These are phyloP conservation scores for Drosera spatulata DNA, from an alignment of 179 eudicot species.

Conservation along the genomic window DNA sequence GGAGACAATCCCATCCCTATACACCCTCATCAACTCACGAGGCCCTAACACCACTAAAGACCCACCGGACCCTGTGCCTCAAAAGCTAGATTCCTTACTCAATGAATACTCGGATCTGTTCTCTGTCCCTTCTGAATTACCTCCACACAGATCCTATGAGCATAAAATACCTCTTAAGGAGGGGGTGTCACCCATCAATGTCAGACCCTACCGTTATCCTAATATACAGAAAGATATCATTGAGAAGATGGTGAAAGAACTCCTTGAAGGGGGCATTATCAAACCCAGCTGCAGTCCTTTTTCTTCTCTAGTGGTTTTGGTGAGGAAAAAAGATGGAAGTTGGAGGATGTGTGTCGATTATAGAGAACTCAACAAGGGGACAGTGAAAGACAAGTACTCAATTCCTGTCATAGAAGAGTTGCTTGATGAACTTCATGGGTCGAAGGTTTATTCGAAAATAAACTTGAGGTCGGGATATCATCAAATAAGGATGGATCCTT, in stretches of 20 bases:
- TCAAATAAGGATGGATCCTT: not conserved
- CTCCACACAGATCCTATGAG: not conserved
- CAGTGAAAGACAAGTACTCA: not conserved
- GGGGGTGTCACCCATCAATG: not conserved
- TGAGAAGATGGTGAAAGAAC: not conserved
- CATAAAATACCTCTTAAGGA: not conserved
- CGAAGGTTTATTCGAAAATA: not conserved
- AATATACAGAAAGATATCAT: not conserved
- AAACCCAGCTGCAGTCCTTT: not conserved
- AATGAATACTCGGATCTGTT: too few relatives aligned
- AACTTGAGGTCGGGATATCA: not conserved
- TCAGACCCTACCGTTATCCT: too few relatives aligned
- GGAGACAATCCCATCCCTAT: too few relatives aligned
- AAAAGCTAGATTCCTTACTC: too few relatives aligned
- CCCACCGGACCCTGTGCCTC: too few relatives aligned
- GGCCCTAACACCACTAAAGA: too few relatives aligned
- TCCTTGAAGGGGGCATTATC: not conserved
- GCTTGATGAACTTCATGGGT: not conserved
- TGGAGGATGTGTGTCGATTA: not conserved
- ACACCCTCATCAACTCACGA: too few relatives aligned
- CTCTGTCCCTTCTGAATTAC: too few relatives aligned
- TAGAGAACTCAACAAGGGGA: not conserved
- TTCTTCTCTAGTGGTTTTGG: not conserved
- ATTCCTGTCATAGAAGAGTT: not conserved
- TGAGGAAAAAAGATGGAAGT: not conserved